A percentile compares a stretch with the other conserved stretches of the same genome.
phyloP scores from a whole-genome alignment of 2,329 filamentous ascomycete genomes.

The Sordariomycetes sp. region DNA sequence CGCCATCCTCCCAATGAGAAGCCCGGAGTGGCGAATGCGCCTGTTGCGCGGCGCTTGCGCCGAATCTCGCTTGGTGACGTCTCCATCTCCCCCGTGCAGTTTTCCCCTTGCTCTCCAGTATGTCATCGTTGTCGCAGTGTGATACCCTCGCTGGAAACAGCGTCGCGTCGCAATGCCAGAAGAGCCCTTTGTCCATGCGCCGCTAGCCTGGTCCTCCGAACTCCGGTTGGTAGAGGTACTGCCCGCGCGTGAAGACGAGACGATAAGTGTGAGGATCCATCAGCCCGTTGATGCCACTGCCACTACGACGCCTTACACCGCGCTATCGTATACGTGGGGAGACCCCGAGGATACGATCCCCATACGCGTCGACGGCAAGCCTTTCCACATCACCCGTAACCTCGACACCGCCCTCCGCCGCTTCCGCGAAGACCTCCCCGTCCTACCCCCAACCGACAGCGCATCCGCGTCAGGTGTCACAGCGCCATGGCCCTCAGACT shows the following conservation, averaged over 20 bases:
- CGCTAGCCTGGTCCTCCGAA: background rate
- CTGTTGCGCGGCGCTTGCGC: background rate
- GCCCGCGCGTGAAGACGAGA: background rate
- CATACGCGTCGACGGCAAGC: conserved; percentile 11
- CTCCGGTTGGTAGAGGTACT: conserved; percentile 8
- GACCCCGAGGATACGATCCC: conserved; percentile 8
- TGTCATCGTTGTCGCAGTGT: background rate
- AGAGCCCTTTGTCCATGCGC: conserved; percentile 1
- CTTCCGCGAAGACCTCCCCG: conserved; percentile 8
- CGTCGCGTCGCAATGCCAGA: background rate
- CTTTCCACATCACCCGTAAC: conserved; percentile 12
- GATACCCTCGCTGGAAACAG: background rate
- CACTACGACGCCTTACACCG: conserved; percentile 8
- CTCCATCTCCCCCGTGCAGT: no score
- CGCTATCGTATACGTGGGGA: conserved; percentile 16
- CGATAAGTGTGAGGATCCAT: background rate
- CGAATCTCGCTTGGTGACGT: background rate
- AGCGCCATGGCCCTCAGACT: conserved; percentile 4
- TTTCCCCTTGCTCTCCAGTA: background rate
- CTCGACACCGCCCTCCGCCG: conserved; percentile 14
- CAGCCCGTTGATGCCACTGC: conserved; percentile 1
- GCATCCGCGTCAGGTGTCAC: background rate
- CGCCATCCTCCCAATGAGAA: background rate
- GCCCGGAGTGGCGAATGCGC: background rate
- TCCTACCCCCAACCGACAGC: conserved; percentile 1